phyloP scores from a whole-genome alignment of 768 basidiomycete species.

The Trametes coccinea region DNA sequence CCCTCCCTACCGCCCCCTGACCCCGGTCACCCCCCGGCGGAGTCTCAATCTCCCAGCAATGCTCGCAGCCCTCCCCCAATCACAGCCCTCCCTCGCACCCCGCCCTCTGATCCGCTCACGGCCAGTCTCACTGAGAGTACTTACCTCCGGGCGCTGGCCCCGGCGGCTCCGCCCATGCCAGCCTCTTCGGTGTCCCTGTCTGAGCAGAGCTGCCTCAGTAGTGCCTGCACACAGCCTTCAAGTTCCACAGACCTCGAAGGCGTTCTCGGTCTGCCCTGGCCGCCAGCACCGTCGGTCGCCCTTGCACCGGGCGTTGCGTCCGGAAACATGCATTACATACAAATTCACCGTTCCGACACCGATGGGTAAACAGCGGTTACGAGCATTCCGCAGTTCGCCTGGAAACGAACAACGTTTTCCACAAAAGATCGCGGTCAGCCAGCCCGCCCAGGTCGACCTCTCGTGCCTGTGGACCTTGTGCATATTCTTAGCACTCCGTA shows the following conservation, averaged over 20 bases:
- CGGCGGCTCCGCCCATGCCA: neutral
- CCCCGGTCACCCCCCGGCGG: constrained; percentile 13
- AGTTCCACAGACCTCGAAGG: neutral
- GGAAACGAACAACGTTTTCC: constrained; percentile 8
- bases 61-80: constrained; percentile 7
- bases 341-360: neutral
- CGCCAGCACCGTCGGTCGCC: neutral
- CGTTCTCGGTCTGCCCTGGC: neutral
- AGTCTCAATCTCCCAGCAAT: constrained; percentile 15
- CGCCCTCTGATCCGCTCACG: neutral
- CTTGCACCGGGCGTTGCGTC: too few relatives aligned
- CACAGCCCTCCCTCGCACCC: neutral
- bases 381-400: constrained; percentile 12
- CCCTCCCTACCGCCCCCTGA: neutral
- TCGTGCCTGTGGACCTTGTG: neutral
- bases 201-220: too few relatives aligned
- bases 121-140: neutral
- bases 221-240: too few relatives aligned
- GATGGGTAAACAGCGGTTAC: neutral
- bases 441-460: neutral
- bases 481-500: constrained; percentile 6
- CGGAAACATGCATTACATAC: too few relatives aligned
- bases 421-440: neutral
- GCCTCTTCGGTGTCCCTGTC: neutral
- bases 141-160: neutral